These are phyloP conservation scores for Tuber calosporum DNA, from an alignment of 495 filamentous ascomycete genomes.

Conservation along the genomic window DNA sequence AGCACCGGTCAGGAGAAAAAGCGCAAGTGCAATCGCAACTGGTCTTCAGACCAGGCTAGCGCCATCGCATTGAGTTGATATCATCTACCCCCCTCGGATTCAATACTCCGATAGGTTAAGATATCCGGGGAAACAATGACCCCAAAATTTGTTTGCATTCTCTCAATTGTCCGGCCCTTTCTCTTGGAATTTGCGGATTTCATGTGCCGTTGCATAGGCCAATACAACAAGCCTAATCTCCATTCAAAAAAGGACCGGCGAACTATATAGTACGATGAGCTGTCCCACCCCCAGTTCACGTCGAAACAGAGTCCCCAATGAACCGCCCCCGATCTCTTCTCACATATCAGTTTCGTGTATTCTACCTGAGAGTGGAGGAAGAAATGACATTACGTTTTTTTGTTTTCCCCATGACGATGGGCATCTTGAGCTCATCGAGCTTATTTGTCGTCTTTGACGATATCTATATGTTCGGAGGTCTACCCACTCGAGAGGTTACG, in stretches of 20 bases:
- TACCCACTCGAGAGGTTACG: background rate
- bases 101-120: background rate
- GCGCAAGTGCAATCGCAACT: background rate
- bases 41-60: background rate
- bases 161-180: background rate
- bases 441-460: background rate
- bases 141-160: background rate
- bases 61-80: background rate
- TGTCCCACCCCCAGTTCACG: background rate
- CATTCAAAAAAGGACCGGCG: background rate
- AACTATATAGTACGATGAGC: background rate
- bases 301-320: background rate
- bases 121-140: background rate
- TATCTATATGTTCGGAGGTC: background rate
- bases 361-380: background rate
- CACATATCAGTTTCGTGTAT: background rate
- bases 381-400: background rate
- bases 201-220: background rate
- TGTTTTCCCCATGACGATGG: background rate
- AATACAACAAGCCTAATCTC: background rate
- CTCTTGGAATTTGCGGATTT: background rate
- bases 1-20: background rate
- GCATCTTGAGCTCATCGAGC: background rate
- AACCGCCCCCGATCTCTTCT: background rate
- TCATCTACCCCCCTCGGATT: background rate